Percentiles rank a stretch among this genome's conserved stretches.
These are phyloP conservation scores for Bremia lactucae DNA, from an alignment of 352 stramenopile species.

Conservation along the genomic window DNA sequence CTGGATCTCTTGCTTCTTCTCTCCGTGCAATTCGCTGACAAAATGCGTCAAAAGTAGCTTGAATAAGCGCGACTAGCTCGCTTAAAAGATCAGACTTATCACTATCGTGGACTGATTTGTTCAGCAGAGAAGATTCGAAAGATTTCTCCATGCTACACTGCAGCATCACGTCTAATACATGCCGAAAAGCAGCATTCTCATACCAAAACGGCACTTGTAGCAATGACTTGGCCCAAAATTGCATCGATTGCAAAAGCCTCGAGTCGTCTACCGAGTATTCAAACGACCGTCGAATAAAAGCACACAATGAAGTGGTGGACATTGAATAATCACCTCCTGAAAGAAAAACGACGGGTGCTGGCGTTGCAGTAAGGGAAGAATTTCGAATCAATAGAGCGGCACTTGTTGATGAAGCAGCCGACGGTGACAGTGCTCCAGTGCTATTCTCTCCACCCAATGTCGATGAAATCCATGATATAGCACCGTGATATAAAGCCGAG, in stretches of 20 bases:
- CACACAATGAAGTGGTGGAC: constrained; percentile 45
- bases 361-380: constrained; percentile 40
- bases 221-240: constrained; percentile 54
- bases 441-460: constrained; percentile 31
- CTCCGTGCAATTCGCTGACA: constrained; percentile 25
- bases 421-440: constrained; percentile 18
- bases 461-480: constrained; percentile 51
- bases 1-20: constrained; percentile 18
- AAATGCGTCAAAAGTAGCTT: constrained; percentile 27
- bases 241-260: constrained; percentile 26
- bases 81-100: constrained; percentile 15
- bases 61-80: constrained; percentile 26
- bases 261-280: constrained; percentile 37
- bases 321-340: constrained; percentile 29
- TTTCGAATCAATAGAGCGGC: constrained; percentile 37
- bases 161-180: constrained; percentile 57
- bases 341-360: constrained; percentile 38
- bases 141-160: constrained; percentile 48
- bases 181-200: constrained; percentile 55
- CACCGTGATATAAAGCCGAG: constrained; percentile 41
- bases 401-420: constrained; percentile 27
- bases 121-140: constrained; percentile 2
- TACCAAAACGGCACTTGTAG: constrained; percentile 73
- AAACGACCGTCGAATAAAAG: constrained; percentile 48
- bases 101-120: not conserved